phyloP scores from a whole-genome alignment of 148 eudicot genomes.

The Nyssa sinensis region DNA sequence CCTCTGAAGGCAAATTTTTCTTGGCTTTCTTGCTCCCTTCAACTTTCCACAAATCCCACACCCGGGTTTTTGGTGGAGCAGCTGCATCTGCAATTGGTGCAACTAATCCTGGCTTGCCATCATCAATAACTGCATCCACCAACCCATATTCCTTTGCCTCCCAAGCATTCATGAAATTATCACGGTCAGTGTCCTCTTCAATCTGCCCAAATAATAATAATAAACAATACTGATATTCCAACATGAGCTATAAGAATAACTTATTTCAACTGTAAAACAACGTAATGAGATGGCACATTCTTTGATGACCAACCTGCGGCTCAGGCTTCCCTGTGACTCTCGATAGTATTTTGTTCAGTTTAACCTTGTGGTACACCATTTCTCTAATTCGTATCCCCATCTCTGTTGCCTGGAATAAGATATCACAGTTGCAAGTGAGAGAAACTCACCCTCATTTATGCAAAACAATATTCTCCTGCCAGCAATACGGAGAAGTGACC shows the following conservation, averaged over 20 bases:
- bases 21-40: constrained; percentile 56
- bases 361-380: constrained; percentile 68
- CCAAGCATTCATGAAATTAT: constrained; percentile 85
- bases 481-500: too few relatives aligned
- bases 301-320: constrained; percentile 48
- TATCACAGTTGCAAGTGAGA: not conserved
- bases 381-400: constrained; percentile 73
- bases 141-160: constrained; percentile 91
- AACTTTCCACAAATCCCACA: constrained; percentile 68
- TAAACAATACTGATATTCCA: not conserved
- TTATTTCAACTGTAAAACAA: not conserved
- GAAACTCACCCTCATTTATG: not conserved
- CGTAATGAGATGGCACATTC: not conserved
- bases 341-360: constrained; percentile 79
- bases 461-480: not conserved
- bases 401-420: constrained; percentile 59
- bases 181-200: constrained; percentile 70
- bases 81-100: constrained; percentile 76
- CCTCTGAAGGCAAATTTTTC: constrained; percentile 81
- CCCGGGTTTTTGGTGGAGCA: constrained; percentile 70
- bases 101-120: constrained; percentile 91
- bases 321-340: constrained; percentile 83
- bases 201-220: constrained; percentile 62
- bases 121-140: constrained; percentile 82
- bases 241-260: not conserved